Percentiles rank a stretch among this genome's conserved stretches.
phyloP scores from a whole-genome alignment of 768 basidiomycete genomes.

The Psilocybe azurescens region DNA sequence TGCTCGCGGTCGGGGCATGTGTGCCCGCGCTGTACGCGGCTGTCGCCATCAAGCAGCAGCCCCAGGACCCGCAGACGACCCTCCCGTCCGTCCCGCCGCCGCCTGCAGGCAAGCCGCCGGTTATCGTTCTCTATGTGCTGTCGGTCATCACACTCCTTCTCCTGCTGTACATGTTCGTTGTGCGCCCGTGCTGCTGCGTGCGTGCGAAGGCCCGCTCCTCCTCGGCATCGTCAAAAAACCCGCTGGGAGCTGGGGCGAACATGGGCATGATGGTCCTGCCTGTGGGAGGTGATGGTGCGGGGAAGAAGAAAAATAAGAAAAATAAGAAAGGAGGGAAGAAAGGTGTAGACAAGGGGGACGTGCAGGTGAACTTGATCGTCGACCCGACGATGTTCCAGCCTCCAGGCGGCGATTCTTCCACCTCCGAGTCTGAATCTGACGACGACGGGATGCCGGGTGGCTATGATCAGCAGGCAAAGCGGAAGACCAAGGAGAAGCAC shows the following conservation, averaged over 20 bases:
- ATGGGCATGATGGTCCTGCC: slow-evolving; percentile 70
- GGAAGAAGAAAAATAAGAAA: slow-evolving; percentile 33
- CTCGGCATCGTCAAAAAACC: slow-evolving; percentile 17
- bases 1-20: slow-evolving; percentile 56
- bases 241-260: slow-evolving; percentile 42
- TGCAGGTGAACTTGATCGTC: slow-evolving; percentile 78
- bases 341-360: slow-evolving; percentile 41
- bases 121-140: slow-evolving; percentile 61
- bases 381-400: slow-evolving; percentile 63
- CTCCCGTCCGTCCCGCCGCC: slow-evolving; percentile 48
- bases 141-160: slow-evolving; percentile 57
- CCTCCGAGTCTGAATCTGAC: slow-evolving; percentile 36
- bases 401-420: slow-evolving; percentile 30
- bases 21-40: slow-evolving; percentile 68
- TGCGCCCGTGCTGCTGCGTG: slow-evolving; percentile 62
- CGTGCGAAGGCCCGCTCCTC: slow-evolving; percentile 19
- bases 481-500: slow-evolving; percentile 35
- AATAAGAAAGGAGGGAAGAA: slow-evolving; percentile 41
- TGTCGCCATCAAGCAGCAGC: slow-evolving; percentile 59
- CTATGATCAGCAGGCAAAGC: slow-evolving; percentile 39
- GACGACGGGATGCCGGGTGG: slow-evolving; percentile 39
- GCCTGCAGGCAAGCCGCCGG: slow-evolving; percentile 53
- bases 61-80: slow-evolving; percentile 31
- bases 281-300: slow-evolving; percentile 48
- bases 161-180: slow-evolving; percentile 58